A percentile compares a stretch with the other conserved stretches of the same genome.
These are phyloP conservation scores for Chaetomium sp. DNA, from an alignment of 2,329 filamentous ascomycete species.

Conservation along the genomic window DNA sequence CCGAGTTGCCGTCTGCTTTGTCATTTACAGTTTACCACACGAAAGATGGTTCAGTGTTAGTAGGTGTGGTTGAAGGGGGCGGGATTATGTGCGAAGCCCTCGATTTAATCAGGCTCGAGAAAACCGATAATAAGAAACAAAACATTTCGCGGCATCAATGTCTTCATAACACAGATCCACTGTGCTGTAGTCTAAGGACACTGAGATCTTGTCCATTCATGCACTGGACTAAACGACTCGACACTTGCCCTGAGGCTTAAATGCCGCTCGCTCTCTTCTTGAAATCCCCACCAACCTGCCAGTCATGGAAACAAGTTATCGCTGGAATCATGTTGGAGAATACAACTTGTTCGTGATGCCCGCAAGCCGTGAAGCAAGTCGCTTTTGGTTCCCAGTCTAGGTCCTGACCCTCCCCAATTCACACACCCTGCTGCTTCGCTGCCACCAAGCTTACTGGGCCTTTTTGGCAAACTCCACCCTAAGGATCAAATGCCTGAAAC, in stretches of 20 bases:
- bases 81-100: background rate
- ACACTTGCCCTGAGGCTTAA: background rate
- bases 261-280: background rate
- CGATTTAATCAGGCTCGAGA: background rate
- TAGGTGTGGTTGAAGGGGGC: background rate
- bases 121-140: background rate
- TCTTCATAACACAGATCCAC: background rate
- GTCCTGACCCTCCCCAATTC: background rate
- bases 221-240: background rate
- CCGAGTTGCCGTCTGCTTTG: constrained; percentile 15
- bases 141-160: background rate
- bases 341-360: background rate
- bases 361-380: constrained; percentile 6
- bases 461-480: constrained; percentile 88
- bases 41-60: background rate
- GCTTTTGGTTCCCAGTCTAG: constrained; percentile 19
- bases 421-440: background rate
- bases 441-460: constrained; percentile 40
- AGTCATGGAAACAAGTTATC: background rate
- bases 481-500: constrained; percentile 85
- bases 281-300: background rate
- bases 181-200: background rate
- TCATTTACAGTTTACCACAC: constrained; percentile 1
- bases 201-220: background rate
- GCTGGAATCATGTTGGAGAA: background rate